Evolutionary conservation across 805 yeast genomes (phyloP).

Genomic region (Nakazawaea holstii): DNA sequence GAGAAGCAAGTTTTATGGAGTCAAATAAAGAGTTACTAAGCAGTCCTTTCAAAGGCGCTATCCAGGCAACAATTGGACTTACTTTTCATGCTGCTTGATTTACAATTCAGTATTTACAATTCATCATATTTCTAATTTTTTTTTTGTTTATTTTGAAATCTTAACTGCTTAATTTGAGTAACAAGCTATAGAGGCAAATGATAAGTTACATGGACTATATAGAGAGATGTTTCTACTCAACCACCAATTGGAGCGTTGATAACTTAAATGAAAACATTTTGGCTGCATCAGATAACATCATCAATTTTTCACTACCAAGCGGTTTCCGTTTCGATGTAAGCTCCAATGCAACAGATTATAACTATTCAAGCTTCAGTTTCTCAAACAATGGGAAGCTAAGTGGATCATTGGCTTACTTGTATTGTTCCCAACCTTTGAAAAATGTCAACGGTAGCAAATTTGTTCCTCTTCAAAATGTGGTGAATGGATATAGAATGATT

Average conservation of each 20-base stretch:
- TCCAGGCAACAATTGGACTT: too few species aligned
- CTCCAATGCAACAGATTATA: slow-evolving; percentile 60
- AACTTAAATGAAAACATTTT: slow-evolving; percentile 72
- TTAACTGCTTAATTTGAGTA: background rate
- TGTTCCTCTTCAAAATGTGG: slow-evolving; percentile 58
- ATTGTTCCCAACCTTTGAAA: slow-evolving; percentile 54
- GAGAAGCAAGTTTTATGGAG: too few species aligned
- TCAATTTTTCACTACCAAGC: slow-evolving; percentile 69
- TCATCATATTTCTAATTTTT: background rate
- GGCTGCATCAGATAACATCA: slow-evolving; percentile 61
- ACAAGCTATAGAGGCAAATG: slow-evolving; percentile 35
- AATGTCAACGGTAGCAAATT: slow-evolving; percentile 45
- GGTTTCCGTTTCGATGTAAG: slow-evolving; percentile 64
- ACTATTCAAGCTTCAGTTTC: slow-evolving; percentile 69
- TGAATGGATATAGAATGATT: slow-evolving; percentile 61
- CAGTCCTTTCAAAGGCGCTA: too few species aligned
- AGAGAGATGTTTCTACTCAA: slow-evolving; percentile 59
- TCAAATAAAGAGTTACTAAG: too few species aligned
- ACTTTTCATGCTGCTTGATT: too few species aligned
- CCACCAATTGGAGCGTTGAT: slow-evolving; percentile 76
- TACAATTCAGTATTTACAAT: too few species aligned
- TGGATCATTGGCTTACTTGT: slow-evolving; percentile 81
- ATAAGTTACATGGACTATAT: slow-evolving; percentile 83
- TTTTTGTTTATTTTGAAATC: background rate
- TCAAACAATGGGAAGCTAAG: slow-evolving; percentile 59